Evolutionary conservation across 208 protist genomes (phyloP).

Genomic region (Trypanosoma conorhini): DNA sequence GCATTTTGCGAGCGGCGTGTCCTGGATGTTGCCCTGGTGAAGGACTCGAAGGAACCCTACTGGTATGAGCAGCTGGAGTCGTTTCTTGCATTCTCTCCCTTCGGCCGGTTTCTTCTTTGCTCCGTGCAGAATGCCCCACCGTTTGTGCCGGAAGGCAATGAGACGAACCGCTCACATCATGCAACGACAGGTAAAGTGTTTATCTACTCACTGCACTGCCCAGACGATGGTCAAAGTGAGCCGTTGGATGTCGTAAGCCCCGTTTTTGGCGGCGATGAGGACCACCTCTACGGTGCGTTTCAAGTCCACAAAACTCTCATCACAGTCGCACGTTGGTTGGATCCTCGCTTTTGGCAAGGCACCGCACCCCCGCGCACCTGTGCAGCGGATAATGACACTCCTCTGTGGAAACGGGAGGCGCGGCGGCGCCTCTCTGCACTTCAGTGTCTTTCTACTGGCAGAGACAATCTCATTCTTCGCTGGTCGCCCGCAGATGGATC

Average conservation of each 20-base stretch:
- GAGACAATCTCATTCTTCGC: conserved; percentile 56
- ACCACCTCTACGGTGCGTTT: conserved; percentile 45
- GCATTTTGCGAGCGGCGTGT: conserved; percentile 53
- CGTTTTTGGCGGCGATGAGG: neutral
- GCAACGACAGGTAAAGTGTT: conserved; percentile 46
- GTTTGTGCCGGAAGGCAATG: conserved; percentile 18
- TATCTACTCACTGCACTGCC: conserved; percentile 68
- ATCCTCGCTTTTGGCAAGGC: conserved; percentile 63
- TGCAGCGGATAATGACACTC: too few relatives aligned
- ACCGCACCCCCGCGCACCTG: too few relatives aligned
- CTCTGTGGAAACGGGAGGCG: conserved; percentile 45
- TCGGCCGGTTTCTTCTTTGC: conserved; percentile 59
- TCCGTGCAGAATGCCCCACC: conserved; percentile 50
- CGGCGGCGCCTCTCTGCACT: conserved; percentile 45
- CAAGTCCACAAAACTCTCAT: conserved; percentile 38
- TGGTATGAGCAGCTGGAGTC: conserved; percentile 64
- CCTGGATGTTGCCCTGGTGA: conserved; percentile 39
- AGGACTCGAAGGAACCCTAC: conserved; percentile 33
- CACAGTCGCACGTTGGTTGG: conserved; percentile 55
- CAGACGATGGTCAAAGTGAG: neutral
- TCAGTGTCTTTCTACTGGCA: conserved; percentile 63
- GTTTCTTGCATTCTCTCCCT: conserved; percentile 61
- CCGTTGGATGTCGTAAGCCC: neutral
- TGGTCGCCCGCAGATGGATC: conserved; percentile 64
- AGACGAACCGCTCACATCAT: conserved; percentile 3